Evolutionary conservation across 2,329 filamentous ascomycete genomes (phyloP), one percentile per base, ranked within the genome.

Genomic region (Penicillium sp.): DNA sequence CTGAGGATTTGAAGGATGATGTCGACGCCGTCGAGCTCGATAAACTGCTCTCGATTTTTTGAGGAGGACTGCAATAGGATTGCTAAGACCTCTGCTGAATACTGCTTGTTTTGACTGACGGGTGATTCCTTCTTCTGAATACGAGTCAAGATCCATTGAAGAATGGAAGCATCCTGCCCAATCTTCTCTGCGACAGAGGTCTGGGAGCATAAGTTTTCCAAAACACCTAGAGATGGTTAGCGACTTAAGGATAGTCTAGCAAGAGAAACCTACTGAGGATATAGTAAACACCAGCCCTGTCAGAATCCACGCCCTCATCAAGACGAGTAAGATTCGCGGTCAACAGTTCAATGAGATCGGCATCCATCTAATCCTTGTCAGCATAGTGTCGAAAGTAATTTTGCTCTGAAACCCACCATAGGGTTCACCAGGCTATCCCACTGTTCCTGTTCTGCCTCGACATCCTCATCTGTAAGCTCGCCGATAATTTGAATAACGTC

Each of bases 391-490:
- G 4, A 16, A 1, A 14, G 7, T 16, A 1, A 5, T 4, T 23
- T 16, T 25, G 11, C 16, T 4, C 11, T 9, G 5, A 1, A 7
- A 39, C 71, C 43, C 69, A 83, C 76, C 78, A 88, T 81, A 2
- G 83, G 81, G 61, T 83, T 78, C 0, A 93, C 91, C 9, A 99
- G 77, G 1, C 77, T 80, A 59, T 89, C 85, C 92, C 93, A 97
- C 67, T 97, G 87, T 54, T 85, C 85, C 66, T 92, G 88, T 58
- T 89, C 86, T 2, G 90, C 91, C 43, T 88, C 83, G 2, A 96
- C 91, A 69, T 98, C 93, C 71, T 99, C 93, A 67, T 98, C 95
- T 14, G 92, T 96, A 64, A 98, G 79, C 77, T 99, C 95, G 55
- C 86, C 88, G 50, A 99, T 85, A 47, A 97, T 90, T 77, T 98